phyloP scores from a whole-genome alignment of 2,329 filamentous ascomycete species.

The Penicillium sp. region DNA sequence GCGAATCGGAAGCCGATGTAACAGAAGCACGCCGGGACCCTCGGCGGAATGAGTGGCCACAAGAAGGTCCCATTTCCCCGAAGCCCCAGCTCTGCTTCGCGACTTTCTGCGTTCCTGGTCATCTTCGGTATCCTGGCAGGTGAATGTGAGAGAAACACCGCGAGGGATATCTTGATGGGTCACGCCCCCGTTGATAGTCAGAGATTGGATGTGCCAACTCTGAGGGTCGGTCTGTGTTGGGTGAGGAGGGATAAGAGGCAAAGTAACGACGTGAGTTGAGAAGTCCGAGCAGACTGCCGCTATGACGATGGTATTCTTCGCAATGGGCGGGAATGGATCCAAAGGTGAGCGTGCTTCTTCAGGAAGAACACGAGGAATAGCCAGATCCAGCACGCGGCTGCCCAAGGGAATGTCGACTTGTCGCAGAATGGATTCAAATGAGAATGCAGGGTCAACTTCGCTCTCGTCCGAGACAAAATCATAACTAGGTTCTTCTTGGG shows the following conservation, averaged over 20 bases:
- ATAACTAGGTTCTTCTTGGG: conserved; percentile 22
- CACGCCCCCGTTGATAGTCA: conserved; percentile 48
- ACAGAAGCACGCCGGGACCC: conserved; percentile 45
- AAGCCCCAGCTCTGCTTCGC: conserved; percentile 27
- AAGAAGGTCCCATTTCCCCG: conserved; percentile 45
- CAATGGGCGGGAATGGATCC: conserved; percentile 48
- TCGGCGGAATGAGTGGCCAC: conserved; percentile 49
- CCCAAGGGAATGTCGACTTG: conserved; percentile 57
- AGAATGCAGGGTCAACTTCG: conserved; percentile 58
- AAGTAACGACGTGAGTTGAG: conserved; percentile 55
- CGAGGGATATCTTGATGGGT: conserved; percentile 54
- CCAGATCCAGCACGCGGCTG: conserved; percentile 54
- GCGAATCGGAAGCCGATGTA: conserved; percentile 44
- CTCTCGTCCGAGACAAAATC: conserved; percentile 56
- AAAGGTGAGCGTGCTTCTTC: conserved; percentile 39
- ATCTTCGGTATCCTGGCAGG: conserved; percentile 38
- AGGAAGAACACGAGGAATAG: conserved; percentile 49
- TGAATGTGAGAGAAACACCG: conserved; percentile 57
- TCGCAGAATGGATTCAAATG: conserved; percentile 56
- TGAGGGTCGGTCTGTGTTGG: conserved; percentile 37
- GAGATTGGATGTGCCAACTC: conserved; percentile 47
- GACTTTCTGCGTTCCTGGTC: conserved; percentile 31
- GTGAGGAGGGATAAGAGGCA: conserved; percentile 57
- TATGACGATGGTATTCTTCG: conserved; percentile 54
- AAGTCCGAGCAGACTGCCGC: conserved; percentile 58